Evolutionary conservation across 257 asterid species (phyloP).

Genomic region (Przewalskia tangutica): DNA sequence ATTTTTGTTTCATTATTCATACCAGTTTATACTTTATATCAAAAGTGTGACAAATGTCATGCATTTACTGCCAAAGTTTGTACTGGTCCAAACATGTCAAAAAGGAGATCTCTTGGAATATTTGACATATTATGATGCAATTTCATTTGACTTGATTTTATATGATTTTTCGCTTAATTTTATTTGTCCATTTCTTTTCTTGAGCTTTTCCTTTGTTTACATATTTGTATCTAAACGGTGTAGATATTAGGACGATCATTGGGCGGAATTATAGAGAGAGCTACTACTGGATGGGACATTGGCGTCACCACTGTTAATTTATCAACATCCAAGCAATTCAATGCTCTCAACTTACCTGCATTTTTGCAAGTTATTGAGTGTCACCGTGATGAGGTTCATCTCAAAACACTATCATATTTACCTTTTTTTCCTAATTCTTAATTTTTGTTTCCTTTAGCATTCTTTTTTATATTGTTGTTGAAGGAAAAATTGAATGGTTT

Average conservation of each 20-base stretch:
- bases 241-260: slow-evolving; percentile 76
- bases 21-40: no score
- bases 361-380: slow-evolving; percentile 55
- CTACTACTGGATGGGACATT: slow-evolving; percentile 75
- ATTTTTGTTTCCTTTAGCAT: not conserved
- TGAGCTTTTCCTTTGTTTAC: not conserved
- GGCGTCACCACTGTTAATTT: slow-evolving; percentile 53
- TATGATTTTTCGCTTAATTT: not conserved
- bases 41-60: not conserved
- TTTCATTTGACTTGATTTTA: not conserved
- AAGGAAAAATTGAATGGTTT: not conserved
- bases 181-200: not conserved
- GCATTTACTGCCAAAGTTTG: not conserved
- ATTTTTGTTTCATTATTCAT: not conserved
- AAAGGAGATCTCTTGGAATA: not conserved
- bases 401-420: not conserved
- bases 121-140: not conserved
- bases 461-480: not conserved
- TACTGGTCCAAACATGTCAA: not conserved
- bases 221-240: slow-evolving; percentile 1
- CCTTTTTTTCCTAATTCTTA: not conserved
- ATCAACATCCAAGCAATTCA: slow-evolving; percentile 41
- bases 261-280: slow-evolving; percentile 72
- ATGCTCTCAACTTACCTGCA: slow-evolving; percentile 46
- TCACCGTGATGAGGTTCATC: slow-evolving; percentile 81